Percentiles rank a stretch among this genome's conserved stretches.
These are phyloP conservation scores for Exophiala alcalophila DNA, from an alignment of 2,329 filamentous ascomycete genomes.

Conservation along the genomic window DNA sequence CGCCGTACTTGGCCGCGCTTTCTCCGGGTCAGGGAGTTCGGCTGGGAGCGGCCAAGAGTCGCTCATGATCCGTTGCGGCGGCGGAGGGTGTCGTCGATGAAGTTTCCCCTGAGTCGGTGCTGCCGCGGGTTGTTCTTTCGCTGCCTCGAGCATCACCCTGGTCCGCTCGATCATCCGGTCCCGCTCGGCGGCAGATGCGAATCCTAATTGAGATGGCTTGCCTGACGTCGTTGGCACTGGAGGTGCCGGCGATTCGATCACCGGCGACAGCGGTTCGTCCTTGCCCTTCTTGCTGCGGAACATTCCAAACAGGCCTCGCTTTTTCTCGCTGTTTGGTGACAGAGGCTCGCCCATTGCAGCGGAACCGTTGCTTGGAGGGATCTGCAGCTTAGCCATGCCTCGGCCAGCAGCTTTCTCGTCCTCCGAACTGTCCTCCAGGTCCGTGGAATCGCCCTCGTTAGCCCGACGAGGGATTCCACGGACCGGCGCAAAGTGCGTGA, in stretches of 20 bases:
- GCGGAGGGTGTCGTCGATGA: constrained; percentile 46
- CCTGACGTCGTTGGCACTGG: constrained; percentile 52
- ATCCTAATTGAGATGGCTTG: constrained; percentile 53
- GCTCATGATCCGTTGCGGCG: constrained; percentile 37
- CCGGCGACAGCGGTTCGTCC: constrained; percentile 28
- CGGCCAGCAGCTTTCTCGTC: constrained; percentile 39
- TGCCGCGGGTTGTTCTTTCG: constrained; percentile 21
- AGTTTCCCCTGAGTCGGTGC: constrained; percentile 40
- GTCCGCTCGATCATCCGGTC: constrained; percentile 63
- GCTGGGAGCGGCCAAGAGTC: constrained; percentile 51
- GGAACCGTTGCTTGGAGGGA: constrained; percentile 34
- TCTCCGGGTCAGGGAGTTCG: constrained; percentile 12
- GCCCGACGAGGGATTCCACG: constrained; percentile 59
- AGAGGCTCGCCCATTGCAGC: constrained; percentile 34
- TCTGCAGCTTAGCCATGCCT: constrained; percentile 25
- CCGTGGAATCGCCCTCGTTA: constrained; percentile 61
- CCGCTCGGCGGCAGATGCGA: constrained; percentile 47
- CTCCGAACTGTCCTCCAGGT: constrained; percentile 60
- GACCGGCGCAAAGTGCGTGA: constrained; percentile 51
- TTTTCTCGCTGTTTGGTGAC: constrained; percentile 38
- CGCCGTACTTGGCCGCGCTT: constrained; percentile 31
- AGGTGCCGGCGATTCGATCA: constrained; percentile 10
- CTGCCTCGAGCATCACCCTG: constrained; percentile 45
- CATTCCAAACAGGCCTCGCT: constrained; percentile 45
- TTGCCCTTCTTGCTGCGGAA: constrained; percentile 64